phyloP scores from a whole-genome alignment of 176 grass and related monocot species.

The maize (Zea mays) region Zm-B73-REFERENCE-NAM-5.0 NC_050100.1:72787501-72788000 shows the following conservation, averaged over 20 bases:
- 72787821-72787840: neutral
- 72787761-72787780: neutral
- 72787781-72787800: neutral
- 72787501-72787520: too few species aligned
- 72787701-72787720: neutral
- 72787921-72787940: slow-evolving; percentile 27
- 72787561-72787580: neutral
- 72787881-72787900: neutral
- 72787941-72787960: slow-evolving; percentile 51
- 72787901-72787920: neutral
- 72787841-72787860: neutral
- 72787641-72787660: slow-evolving; percentile 22
- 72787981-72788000: slow-evolving; percentile 67
- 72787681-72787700: neutral
- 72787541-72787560: neutral
- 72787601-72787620: neutral
- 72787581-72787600: neutral
- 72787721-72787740: slow-evolving; percentile 31
- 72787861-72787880: neutral
- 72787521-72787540: neutral
- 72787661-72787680: neutral
- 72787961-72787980: slow-evolving; percentile 63
- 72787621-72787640: neutral
- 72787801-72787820: neutral
- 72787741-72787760: neutral